Evolutionary conservation across 2,329 filamentous ascomycete species (phyloP).

Genomic region (Neofusicoccum parvum): DNA sequence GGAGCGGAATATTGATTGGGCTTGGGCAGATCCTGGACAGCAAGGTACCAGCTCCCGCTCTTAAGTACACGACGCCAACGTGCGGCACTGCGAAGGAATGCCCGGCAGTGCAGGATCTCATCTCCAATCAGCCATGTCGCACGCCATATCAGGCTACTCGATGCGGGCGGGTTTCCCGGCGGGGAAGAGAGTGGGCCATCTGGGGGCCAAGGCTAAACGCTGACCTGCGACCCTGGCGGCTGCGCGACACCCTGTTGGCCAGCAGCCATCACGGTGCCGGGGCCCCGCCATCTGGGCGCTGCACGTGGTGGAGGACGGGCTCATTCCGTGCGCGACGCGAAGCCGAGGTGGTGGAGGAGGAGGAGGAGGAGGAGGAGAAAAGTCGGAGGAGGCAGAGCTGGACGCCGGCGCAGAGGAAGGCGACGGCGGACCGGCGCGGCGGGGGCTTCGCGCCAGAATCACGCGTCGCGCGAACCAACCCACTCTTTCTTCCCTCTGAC

Average conservation of each 20-base stretch:
- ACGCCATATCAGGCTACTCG: constrained; percentile 13
- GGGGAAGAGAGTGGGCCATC: neutral
- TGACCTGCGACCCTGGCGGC: neutral
- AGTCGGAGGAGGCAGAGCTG: neutral
- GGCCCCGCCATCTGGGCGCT: neutral
- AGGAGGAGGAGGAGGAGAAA: neutral
- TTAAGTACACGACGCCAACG: too few relatives aligned
- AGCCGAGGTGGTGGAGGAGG: constrained; percentile 5
- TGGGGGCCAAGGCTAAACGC: constrained; percentile 2
- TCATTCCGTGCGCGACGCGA: neutral
- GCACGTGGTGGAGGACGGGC: neutral
- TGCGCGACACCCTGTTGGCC: neutral
- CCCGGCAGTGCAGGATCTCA: too few relatives aligned
- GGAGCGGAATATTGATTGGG: too few relatives aligned
- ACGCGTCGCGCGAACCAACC: neutral
- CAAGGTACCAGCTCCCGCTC: too few relatives aligned
- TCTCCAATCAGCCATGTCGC: neutral
- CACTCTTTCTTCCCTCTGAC: neutral
- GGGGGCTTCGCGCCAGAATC: constrained; percentile 6
- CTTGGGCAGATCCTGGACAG: too few relatives aligned
- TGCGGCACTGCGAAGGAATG: too few relatives aligned
- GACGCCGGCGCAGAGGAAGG: neutral
- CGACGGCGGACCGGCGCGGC: neutral
- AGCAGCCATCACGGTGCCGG: neutral
- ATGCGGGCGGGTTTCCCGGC: neutral